Evolutionary conservation across 2,329 filamentous ascomycete genomes (phyloP), one percentile per base, ranked within the genome.

Genomic region (Pseudogymnoascus sp.): DNA sequence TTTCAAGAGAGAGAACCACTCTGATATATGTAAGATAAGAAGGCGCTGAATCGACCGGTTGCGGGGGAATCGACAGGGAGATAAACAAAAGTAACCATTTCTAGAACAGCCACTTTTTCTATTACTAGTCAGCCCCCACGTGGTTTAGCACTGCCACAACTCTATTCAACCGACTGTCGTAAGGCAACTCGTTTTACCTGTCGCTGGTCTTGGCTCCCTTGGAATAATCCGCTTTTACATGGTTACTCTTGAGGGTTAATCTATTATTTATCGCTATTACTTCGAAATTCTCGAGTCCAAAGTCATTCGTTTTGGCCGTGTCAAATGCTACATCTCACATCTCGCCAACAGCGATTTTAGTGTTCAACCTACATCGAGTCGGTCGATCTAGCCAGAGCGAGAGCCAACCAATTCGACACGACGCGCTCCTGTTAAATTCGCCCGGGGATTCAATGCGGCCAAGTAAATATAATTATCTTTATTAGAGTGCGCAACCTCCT

Each of bases 331-430:
- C n/a, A 33, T 33, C 28, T 16, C 12, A 18, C 28, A 33, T 56
- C 28, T 56, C 50, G n/a, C 50, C n/a, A 33, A 33, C n/a, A 33
- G 7, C 50, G 10, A 18, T 21, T 56, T 56, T 56, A 33, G 50
- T 56, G 28, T 56, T 33, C 28, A 6, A 10, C 50, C 28, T 56
- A 35, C 50, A 56, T 56, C 50, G 50, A 33, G 25, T 56, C 50
- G n/a, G 50, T 33, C n/a, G 50, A 35, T 56, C 50, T n/a, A 53
- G 28, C 25, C 50, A 56, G 50, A 56, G n/a, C 50, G 28, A 56
- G n/a, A 56, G 50, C 50, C 50, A 56, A 56, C 50, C 50, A 56
- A 33, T 56, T 56, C 50, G 16, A 56, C 50, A 56, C 50, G 50
- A 56, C 50, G 50, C 50, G 28, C 28, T 21, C 28, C 28, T 56